Evolutionary conservation across 164 flowering plant species (phyloP), one percentile per base, ranked within the genome.

Genomic region (Piper betle): DNA sequence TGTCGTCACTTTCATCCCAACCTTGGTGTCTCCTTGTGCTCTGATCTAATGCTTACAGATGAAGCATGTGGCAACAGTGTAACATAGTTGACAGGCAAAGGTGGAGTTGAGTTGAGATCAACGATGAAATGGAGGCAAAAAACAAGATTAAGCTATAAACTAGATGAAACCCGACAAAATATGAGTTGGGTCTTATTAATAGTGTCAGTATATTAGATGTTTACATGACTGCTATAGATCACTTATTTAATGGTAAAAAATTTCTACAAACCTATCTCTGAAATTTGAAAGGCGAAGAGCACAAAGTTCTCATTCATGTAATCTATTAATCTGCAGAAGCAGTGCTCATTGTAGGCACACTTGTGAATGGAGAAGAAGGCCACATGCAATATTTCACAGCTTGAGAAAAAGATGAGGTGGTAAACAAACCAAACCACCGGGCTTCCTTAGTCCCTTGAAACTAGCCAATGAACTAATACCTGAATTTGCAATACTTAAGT

Each of bases 1-100:
- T 59, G 61, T 20, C 61, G 19, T 57, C 59, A 12, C 38, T 6
- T 57, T 57, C 59, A 37, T 57, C 10, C 38, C 57, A 25, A 16
- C 1, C 11, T 42, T 42, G 46, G 6, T 6, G 11, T 10, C 11
- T 42, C 16, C 55, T 16, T 53, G n/a, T 16, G 55, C 55, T 5
- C 1, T 53, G 19, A 13, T 13, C 55, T 11, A 53, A 54, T 18
- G 57, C 37, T 54, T 18, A 54, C 37, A 54, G 20, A 25, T 18
- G 57, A 25, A 25, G 57, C 20, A 54, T 15, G 57, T 54, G 20
- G 33, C 20, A 10, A 54, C 25, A 18, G 20, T 10, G 17, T 46
- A 46, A 12, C 15, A 12, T 46, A 46, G 50, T 46, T 46, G 9
- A 15, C 50, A 46, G 50, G 50, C 50, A 3, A 15, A 2, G 13